Evolutionary conservation across 371 early-diverging fungal genomes (phyloP).

Genomic region (Saksenaea oblongispora): DNA sequence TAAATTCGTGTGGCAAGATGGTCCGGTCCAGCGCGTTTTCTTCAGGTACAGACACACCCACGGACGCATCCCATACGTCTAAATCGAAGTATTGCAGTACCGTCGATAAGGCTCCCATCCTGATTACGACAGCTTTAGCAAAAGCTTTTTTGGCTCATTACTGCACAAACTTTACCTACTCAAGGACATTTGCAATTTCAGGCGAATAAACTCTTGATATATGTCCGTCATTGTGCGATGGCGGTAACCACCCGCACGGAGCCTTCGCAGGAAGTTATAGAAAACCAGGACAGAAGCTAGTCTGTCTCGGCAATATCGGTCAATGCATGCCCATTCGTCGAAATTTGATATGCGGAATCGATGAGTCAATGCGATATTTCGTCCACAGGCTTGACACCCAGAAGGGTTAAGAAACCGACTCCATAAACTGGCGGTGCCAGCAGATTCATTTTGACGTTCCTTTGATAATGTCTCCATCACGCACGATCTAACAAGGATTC

Average conservation of each 20-base stretch:
- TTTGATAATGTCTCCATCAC: slow-evolving; percentile 37
- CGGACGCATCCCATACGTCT: background rate
- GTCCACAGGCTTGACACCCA: slow-evolving; percentile 51
- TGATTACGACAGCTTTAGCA: slow-evolving; percentile 17
- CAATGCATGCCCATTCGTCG: slow-evolving; percentile 79
- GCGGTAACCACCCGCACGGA: slow-evolving; percentile 75
- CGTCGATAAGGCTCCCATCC: background rate
- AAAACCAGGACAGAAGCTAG: slow-evolving; percentile 84
- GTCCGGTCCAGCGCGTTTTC: background rate
- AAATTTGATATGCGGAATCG: slow-evolving; percentile 72
- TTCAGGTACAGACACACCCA: background rate
- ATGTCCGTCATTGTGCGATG: slow-evolving; percentile 63
- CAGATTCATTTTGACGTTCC: background rate
- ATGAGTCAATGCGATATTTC: slow-evolving; percentile 53
- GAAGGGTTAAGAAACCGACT: slow-evolving; percentile 1
- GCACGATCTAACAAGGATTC: slow-evolving; percentile 61
- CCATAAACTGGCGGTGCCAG: background rate
- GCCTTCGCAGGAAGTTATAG: slow-evolving; percentile 80
- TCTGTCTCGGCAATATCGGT: slow-evolving; percentile 78
- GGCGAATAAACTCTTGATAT: slow-evolving; percentile 69
- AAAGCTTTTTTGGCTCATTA: slow-evolving; percentile 1
- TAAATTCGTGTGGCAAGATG: background rate
- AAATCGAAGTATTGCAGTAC: background rate
- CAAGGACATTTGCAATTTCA: slow-evolving; percentile 81
- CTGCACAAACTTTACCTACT: slow-evolving; percentile 27